Conservation (phyloP, 1,139 yeast species). For the Magnusiomyces sp. region DNA sequence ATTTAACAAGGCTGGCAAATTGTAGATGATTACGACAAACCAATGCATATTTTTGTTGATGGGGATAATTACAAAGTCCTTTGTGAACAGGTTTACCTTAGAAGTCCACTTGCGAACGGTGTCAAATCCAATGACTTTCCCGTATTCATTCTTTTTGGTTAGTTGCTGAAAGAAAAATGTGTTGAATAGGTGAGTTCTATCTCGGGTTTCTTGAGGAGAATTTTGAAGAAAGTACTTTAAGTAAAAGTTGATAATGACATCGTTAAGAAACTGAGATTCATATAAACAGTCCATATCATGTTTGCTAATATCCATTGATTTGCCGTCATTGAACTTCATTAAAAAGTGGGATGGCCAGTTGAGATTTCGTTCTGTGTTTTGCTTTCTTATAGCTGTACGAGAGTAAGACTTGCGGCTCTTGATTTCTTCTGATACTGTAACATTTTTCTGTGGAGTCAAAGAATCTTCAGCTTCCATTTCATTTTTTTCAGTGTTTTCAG, state of each 20-base stretch:
- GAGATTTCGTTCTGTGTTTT: no score
- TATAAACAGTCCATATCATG: slow-evolving; percentile 31
- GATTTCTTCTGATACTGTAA: no score
- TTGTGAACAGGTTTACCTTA: slow-evolving; percentile 55
- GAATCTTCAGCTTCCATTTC: no score
- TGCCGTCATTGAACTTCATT: no score
- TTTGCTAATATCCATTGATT: slow-evolving; percentile 24
- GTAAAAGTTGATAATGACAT: slow-evolving; percentile 36
- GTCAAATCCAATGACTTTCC: slow-evolving; percentile 39
- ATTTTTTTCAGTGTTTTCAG: no score
- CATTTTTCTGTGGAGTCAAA: no score
- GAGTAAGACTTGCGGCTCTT: no score
- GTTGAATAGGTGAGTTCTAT: slow-evolving; percentile 55
- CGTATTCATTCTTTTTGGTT: slow-evolving; percentile 25
- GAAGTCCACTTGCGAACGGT: slow-evolving; percentile 76
- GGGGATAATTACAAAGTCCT: slow-evolving; percentile 64
- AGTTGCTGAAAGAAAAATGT: slow-evolving; percentile 78
- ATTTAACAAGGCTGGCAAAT: slow-evolving; percentile 20
- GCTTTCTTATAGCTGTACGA: no score
- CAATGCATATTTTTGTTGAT: slow-evolving; percentile 76
- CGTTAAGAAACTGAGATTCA: slow-evolving; percentile 35
- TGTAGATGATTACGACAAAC: slow-evolving; percentile 52
- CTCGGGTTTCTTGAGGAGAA: slow-evolving; percentile 17
- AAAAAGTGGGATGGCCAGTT: no score
- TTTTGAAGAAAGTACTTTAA: slow-evolving; percentile 22